Conservation (phyloP, 306 rosid genomes). For the Luffa aegyptiaca region DNA sequence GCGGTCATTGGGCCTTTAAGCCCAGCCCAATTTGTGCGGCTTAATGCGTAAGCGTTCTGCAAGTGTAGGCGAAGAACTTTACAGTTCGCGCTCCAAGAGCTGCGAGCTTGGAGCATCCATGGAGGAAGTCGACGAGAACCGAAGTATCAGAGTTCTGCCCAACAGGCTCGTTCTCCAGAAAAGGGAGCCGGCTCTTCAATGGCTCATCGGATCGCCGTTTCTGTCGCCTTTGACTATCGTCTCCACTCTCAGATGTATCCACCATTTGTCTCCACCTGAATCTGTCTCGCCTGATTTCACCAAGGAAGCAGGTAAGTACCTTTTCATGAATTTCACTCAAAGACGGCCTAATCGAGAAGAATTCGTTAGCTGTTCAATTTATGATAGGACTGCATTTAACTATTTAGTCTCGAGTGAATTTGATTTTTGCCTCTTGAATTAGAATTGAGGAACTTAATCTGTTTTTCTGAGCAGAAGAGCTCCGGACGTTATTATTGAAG, state of each 20-base stretch:
- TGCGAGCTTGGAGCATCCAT: conserved; percentile 12
- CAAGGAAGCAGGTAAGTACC: conserved; percentile 53
- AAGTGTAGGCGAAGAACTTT: neutral
- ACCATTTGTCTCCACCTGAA: conserved; percentile 17
- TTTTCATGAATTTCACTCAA: neutral
- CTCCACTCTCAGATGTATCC: conserved; percentile 59
- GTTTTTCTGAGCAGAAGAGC: conserved; percentile 39
- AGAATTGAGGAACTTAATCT: neutral
- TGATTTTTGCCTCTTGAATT: neutral
- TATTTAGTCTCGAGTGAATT: neutral
- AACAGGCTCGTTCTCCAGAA: conserved; percentile 31
- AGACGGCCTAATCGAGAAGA: neutral
- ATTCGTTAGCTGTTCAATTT: neutral
- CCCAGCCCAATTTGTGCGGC: neutral
- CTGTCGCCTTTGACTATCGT: conserved; percentile 58
- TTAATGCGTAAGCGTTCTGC: neutral
- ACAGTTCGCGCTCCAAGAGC: neutral
- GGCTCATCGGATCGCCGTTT: conserved; percentile 88
- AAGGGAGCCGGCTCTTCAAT: conserved; percentile 43
- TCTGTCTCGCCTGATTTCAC: conserved; percentile 37
- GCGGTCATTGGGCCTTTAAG: neutral
- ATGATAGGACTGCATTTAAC: neutral
- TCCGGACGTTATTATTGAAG: conserved; percentile 46
- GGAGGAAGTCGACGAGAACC: conserved; percentile 18
- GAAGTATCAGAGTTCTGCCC: conserved; percentile 38